Base-by-base conservation (phyloP, 2,329 filamentous ascomycete genomes). In the Ophiostoma quercus region DNA sequence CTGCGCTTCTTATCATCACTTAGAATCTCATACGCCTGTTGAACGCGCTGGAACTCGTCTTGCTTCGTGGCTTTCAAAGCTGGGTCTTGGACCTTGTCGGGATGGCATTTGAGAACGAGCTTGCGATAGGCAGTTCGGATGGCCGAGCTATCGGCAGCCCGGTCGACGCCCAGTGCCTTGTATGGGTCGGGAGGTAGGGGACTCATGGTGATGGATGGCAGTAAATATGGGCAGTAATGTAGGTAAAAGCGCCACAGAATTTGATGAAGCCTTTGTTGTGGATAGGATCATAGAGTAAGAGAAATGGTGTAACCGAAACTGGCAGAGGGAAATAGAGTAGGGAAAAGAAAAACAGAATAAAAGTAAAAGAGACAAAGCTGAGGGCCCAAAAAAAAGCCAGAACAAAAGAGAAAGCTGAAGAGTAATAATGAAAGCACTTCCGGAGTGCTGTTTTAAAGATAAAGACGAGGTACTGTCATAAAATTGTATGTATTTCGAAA, bases 1-100 rank as follows among this genome's bases (percentile, higher is more conserved):
- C 82, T 80, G 71, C 92, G 84, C 77, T 89, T 87, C 7, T 82
- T 83, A 37, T 94, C 90, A 77, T 97, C 90, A 76, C 88, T 91
- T 72, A 99, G 86, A 39, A 95, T 84, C 79, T 98, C 95, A 80
- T 97, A 99, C 67, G 95, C 94, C 75, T 94, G 88, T 79, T 97
- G 94, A 43, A 98, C 92, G 77, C 88, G 89, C 79, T 97, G 93
- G 76, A 98, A 99, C 79, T 96, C 90, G 75, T 92, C 89, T 75
- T 91, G 88, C 79, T 94, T 96, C 75, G 87, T 82, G 71, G 88
- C 87, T 80, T 95, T 96, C 75, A 91, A 82, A 19, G 87, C 83
- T 68, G 90, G 88, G 76, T 96, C 87, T 74, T 92, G 89, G 73
- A 96, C 87, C 81, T 97, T 96, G 83, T 97, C 94, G 43, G 94